These are phyloP conservation scores for Periconia macrospinosa DNA, from an alignment of 2,329 filamentous ascomycete genomes.

Conservation along the genomic window DNA sequence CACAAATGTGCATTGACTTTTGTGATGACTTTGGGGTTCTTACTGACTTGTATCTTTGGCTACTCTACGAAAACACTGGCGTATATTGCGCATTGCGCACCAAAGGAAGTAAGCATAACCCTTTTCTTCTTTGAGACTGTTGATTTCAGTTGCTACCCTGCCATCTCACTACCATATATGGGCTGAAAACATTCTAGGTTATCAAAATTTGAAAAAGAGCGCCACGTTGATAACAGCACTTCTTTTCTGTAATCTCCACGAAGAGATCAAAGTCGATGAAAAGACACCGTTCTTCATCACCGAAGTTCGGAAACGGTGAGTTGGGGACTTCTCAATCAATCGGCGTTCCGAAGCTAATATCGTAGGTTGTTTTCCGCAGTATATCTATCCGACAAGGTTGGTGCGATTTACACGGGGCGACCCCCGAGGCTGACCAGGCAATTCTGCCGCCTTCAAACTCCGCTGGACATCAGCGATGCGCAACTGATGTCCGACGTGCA, in stretches of 20 bases:
- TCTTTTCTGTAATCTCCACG: constrained; percentile 42
- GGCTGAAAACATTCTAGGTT: constrained; percentile 13
- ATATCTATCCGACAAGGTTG: constrained; percentile 52
- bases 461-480: constrained; percentile 58
- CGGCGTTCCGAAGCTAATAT: background rate
- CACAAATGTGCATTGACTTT: constrained; percentile 34
- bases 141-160: background rate
- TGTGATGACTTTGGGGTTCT: constrained; percentile 35
- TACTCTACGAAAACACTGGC: constrained; percentile 34
- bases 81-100: constrained; percentile 29
- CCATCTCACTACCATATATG: background rate
- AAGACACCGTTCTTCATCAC: constrained; percentile 39
- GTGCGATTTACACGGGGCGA: constrained; percentile 56
- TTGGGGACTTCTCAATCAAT: background rate
- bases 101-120: constrained; percentile 27
- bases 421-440: constrained; percentile 57
- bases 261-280: constrained; percentile 36
- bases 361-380: constrained; percentile 27
- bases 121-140: background rate
- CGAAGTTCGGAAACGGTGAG: constrained; percentile 34
- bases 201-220: constrained; percentile 37
- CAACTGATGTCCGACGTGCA: constrained; percentile 51
- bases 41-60: constrained; percentile 40
- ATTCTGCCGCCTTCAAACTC: constrained; percentile 57
- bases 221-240: constrained; percentile 31